These are phyloP conservation scores for Cladosporium sp. DNA, from an alignment of 2,329 filamentous ascomycete species.

Conservation along the genomic window DNA sequence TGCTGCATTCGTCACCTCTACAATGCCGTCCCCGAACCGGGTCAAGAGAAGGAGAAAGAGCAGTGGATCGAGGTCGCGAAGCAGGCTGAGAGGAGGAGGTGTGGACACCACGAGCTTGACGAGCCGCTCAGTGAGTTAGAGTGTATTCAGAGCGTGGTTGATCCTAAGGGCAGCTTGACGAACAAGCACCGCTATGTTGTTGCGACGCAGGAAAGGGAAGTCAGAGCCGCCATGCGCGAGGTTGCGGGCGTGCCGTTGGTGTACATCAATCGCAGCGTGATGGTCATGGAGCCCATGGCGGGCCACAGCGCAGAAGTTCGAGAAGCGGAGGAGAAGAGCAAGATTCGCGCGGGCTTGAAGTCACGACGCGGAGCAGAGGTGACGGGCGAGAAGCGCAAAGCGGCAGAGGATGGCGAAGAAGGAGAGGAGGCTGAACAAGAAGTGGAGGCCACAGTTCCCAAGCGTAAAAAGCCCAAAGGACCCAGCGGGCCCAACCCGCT, in stretches of 20 bases:
- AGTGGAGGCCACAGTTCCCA: constrained; percentile 30
- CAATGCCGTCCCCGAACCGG: constrained; percentile 31
- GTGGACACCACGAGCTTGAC: constrained; percentile 71
- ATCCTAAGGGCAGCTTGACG: constrained; percentile 64
- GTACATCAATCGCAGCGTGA: constrained; percentile 74
- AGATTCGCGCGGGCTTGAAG: constrained; percentile 67
- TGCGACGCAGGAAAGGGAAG: constrained; percentile 64
- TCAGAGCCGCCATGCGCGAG: constrained; percentile 60
- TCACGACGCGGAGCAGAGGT: constrained; percentile 20
- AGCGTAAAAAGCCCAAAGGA: constrained; percentile 57
- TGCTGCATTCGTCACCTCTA: constrained; percentile 79
- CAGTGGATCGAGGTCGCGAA: constrained; percentile 72
- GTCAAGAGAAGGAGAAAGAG: constrained; percentile 36
- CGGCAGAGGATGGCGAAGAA: constrained; percentile 25
- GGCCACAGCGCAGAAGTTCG: constrained; percentile 59
- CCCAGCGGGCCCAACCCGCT: constrained; percentile 68
- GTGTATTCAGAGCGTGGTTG: constrained; percentile 71
- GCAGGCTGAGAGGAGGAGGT: constrained; percentile 68
- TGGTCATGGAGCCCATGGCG: constrained; percentile 76
- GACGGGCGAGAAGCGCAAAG: constrained; percentile 28
- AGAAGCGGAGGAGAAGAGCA: constrained; percentile 65
- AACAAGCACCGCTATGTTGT: constrained; percentile 80
- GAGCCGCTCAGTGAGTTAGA: constrained; percentile 66
- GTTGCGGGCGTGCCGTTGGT: constrained; percentile 71
- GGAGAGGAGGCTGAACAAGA: constrained; percentile 21